A percentile compares a stretch with the other conserved stretches of the same genome.
phyloP scores from a whole-genome alignment of 2,329 filamentous ascomycete species.

The Calycina marina region DNA sequence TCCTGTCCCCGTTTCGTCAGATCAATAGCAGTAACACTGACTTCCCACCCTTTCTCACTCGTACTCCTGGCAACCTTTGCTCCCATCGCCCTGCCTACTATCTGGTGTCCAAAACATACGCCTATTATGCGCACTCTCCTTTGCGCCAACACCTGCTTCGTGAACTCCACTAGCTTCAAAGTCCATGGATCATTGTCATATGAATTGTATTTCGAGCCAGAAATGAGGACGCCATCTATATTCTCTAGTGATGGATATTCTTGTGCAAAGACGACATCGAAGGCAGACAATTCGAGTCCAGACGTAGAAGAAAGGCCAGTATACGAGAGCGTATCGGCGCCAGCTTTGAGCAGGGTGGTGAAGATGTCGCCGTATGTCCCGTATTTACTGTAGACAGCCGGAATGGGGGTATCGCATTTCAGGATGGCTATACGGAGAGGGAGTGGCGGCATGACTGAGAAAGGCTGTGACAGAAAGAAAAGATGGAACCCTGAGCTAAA shows the following conservation, averaged over 20 bases:
- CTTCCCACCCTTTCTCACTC: slow-evolving; percentile 65
- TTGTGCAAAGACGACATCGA: slow-evolving; percentile 54
- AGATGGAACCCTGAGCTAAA: too few species aligned
- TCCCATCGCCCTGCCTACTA: slow-evolving; percentile 59
- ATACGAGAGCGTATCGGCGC: slow-evolving; percentile 32
- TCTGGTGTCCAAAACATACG: slow-evolving; percentile 81
- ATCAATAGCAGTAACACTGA: slow-evolving; percentile 55
- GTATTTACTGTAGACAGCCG: slow-evolving; percentile 47
- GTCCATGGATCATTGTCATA: slow-evolving; percentile 70
- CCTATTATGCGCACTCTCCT: slow-evolving; percentile 57
- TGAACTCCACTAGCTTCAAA: slow-evolving; percentile 54
- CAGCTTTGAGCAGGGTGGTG: slow-evolving; percentile 39
- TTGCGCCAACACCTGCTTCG: slow-evolving; percentile 40
- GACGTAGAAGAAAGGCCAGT: slow-evolving; percentile 26
- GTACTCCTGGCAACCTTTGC: slow-evolving; percentile 48
- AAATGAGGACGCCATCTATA: slow-evolving; percentile 72
- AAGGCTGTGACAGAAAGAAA: neutral
- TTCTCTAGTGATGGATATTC: slow-evolving; percentile 59
- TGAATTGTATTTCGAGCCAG: slow-evolving; percentile 60
- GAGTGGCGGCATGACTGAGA: slow-evolving; percentile 13
- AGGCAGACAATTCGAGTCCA: slow-evolving; percentile 31
- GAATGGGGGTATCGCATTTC: slow-evolving; percentile 69
- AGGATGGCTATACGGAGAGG: slow-evolving; percentile 54
- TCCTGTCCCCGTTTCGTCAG: slow-evolving; percentile 56
- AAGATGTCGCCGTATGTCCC: slow-evolving; percentile 62